Evolutionary conservation across 768 basidiomycete species (phyloP).

Genomic region (Boletus rubescentipes): DNA sequence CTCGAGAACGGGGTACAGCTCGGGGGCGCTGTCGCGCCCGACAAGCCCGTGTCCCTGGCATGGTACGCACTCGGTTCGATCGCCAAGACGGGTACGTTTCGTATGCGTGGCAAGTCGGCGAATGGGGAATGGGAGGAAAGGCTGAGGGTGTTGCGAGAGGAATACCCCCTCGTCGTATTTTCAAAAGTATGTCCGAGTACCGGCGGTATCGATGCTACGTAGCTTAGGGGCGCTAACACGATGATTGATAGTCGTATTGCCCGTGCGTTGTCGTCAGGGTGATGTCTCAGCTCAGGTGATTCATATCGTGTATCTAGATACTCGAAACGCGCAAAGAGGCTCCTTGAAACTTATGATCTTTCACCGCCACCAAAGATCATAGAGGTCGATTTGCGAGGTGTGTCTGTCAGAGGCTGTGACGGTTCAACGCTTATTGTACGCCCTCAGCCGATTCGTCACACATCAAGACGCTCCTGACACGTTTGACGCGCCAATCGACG

Average conservation of each 20-base stretch:
- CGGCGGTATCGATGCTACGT: too few relatives aligned
- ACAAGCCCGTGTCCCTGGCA: conserved; percentile 46
- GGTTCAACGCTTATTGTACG: too few relatives aligned
- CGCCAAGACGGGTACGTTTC: background rate
- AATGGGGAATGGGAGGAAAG: conserved; percentile 35
- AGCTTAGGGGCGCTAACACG: background rate
- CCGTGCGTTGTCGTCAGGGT: conserved; percentile 48
- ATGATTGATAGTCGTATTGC: conserved; percentile 59
- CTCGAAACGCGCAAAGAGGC: conserved; percentile 37
- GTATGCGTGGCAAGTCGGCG: conserved; percentile 32
- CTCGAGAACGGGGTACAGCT: background rate
- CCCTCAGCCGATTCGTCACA: conserved; percentile 55
- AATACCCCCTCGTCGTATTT: conserved; percentile 72
- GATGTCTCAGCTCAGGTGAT: background rate
- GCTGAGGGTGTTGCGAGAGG: conserved; percentile 40
- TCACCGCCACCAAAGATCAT: conserved; percentile 65
- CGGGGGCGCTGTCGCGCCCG: conserved; percentile 45
- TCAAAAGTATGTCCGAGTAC: conserved; percentile 61
- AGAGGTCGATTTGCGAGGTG: conserved; percentile 65
- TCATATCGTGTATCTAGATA: conserved; percentile 9
- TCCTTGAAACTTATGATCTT: conserved; percentile 60
- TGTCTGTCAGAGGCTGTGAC: too few relatives aligned
- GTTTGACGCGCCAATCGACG: conserved; percentile 65
- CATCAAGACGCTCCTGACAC: conserved; percentile 63
- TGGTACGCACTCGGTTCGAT: conserved; percentile 52